Percentiles rank a stretch among this genome's conserved stretches.
Evolutionary conservation across 192 early-diverging fungal genomes (phyloP).

Genomic region (Phlyctochytrium planicorne): DNA sequence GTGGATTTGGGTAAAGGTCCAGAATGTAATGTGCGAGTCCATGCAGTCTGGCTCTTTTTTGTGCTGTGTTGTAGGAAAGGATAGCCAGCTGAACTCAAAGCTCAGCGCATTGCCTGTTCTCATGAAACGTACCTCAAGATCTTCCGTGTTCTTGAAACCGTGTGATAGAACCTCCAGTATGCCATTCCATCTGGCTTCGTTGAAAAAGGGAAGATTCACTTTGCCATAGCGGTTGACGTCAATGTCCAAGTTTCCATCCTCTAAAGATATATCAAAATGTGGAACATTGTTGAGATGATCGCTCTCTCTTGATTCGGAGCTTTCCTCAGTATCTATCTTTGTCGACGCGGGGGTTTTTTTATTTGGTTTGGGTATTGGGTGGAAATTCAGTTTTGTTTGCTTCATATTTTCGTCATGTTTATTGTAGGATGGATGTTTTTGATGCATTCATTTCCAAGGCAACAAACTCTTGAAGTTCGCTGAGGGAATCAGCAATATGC

Average conservation of each 20-base stretch:
- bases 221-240: too few species aligned
- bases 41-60: not conserved
- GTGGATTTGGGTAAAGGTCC: not conserved
- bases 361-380: not conserved
- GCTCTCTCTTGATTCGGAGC: too few species aligned
- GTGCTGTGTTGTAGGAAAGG: not conserved
- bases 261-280: constrained; percentile 2
- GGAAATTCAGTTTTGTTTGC: constrained; percentile 2
- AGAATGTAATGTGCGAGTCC: not conserved
- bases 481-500: constrained; percentile 27
- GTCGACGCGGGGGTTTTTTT: too few species aligned
- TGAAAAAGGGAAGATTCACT: too few species aligned
- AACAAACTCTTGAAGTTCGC: constrained; percentile 30
- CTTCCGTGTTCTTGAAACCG: not conserved
- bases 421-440: not conserved
- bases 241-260: too few species aligned
- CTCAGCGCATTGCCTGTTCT: too few species aligned
- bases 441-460: constrained; percentile 8
- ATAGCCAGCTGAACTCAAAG: not conserved
- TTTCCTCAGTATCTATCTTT: too few species aligned
- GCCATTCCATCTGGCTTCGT: not conserved
- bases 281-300: too few species aligned
- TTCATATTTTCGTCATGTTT: too few species aligned
- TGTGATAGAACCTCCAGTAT: not conserved
- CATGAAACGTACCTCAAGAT: constrained; percentile 8